Percentiles rank a stretch among this genome's conserved stretches.
Evolutionary conservation across 2,329 filamentous ascomycete species (phyloP).

Genomic region (Delphinella strobiligena): DNA sequence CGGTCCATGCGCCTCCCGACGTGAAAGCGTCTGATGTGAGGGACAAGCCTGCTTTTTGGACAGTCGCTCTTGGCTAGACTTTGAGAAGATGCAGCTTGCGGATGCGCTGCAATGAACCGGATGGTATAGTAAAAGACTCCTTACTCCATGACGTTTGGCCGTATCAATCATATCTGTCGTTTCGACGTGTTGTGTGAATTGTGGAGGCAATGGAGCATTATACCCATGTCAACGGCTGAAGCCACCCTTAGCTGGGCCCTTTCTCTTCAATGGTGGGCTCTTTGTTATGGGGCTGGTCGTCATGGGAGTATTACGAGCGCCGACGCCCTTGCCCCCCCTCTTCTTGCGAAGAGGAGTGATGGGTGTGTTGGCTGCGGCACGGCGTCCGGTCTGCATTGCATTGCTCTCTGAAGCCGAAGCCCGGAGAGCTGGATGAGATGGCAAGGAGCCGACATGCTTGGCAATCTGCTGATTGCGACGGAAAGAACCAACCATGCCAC

Average conservation of each 20-base stretch:
- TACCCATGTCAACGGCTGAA: slow-evolving; percentile 7
- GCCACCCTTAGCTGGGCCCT: slow-evolving; percentile 5
- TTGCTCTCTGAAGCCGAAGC: slow-evolving; percentile 50
- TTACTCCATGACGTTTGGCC: neutral
- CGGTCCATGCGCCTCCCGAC: too few species aligned
- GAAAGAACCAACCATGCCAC: slow-evolving; percentile 64
- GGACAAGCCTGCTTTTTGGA: too few species aligned
- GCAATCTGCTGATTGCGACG: slow-evolving; percentile 45
- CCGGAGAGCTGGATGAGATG: slow-evolving; percentile 51
- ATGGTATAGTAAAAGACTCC: neutral
- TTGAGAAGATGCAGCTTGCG: too few species aligned
- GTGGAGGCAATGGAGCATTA: neutral
- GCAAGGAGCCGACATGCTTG: slow-evolving; percentile 37
- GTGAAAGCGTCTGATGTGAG: too few species aligned
- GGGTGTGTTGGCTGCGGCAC: slow-evolving; percentile 54
- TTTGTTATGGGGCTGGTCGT: slow-evolving; percentile 6
- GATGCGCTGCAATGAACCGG: too few species aligned
- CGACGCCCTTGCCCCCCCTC: slow-evolving; percentile 10
- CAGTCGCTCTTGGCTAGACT: too few species aligned
- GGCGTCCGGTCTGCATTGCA: slow-evolving; percentile 52
- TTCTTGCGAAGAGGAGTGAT: slow-evolving; percentile 52
- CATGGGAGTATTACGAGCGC: slow-evolving; percentile 7
- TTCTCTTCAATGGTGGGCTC: slow-evolving; percentile 5
- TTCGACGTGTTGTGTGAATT: slow-evolving; percentile 4
- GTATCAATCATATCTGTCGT: slow-evolving; percentile 1